Evolutionary conservation across 139 green algal genomes (phyloP), one percentile per base, ranked within the genome.

Genomic region (Mesotaenium endlicherianum): DNA sequence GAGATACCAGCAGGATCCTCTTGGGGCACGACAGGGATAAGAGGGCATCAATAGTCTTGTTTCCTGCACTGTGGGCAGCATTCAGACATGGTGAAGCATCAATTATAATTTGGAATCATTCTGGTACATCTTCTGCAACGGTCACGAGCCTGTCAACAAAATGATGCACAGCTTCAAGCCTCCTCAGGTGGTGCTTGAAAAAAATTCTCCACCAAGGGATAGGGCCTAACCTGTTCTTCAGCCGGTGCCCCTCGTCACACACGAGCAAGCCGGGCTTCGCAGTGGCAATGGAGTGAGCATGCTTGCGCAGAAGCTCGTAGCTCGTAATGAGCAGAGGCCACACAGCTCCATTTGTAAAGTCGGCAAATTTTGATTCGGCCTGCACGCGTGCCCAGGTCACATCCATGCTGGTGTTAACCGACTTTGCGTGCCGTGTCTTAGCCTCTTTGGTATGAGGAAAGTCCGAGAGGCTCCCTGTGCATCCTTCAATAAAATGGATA

Each of bases 271-370:
- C 79, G 1, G 78, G 59, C 20, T 77, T 14, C 5, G 83, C 83
- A 1, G 34, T 45, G 3, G 59, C 77, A 20, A 88, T 80, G 11
- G 34, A 16, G 1, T 92, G 85, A 1, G 91, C 80, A 85, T 98
- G 93, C 58, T 97, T 80, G 2, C 97, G 89, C 89, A 99, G 97
- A 0, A 97, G 98, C 87, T 99, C 97, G 87, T 99, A 99, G 34
- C 88, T 94, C 11, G 97, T 87, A 39, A 92, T 90, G 44, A 92
- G 75, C 42, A 92, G 72, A 44, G 88, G 85, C 34, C 67, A 83
- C 16, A 89, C 67, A 1, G 1, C 47, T 17, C 49, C 71, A 30
- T 72, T 70, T 26, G 76, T 71, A 40, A 92, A 92, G 26, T 82
- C 36, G 20, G 60, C 77, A 34, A 98, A 91, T 78, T 88, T 90